phyloP scores from a whole-genome alignment of 305 asterid species.

The Nicotiana rustica region DNA sequence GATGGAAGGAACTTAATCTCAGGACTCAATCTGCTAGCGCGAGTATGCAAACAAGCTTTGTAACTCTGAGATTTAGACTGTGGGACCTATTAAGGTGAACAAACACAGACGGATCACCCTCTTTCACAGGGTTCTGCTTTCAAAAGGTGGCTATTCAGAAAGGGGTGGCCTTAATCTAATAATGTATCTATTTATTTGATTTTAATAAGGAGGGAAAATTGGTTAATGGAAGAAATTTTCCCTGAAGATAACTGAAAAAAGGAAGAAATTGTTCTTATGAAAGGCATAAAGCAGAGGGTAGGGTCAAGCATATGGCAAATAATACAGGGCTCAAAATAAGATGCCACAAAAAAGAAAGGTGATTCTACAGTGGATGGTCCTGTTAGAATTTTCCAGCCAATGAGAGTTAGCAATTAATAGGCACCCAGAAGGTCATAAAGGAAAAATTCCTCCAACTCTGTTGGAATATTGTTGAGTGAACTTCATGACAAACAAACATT shows the following conservation, averaged over 20 bases:
- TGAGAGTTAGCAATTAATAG: not conserved
- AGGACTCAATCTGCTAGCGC: not conserved
- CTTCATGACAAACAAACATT: not conserved
- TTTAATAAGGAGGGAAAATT: not conserved
- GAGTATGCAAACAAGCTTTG: not conserved
- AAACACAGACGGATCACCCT: not conserved
- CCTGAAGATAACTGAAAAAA: not conserved
- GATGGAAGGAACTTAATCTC: conserved; percentile 1
- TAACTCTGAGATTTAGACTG: not conserved
- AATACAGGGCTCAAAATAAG: not conserved
- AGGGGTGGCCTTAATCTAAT: not conserved
- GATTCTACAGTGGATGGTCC: conserved; percentile 5
- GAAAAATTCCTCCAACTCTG: conserved; percentile 25
- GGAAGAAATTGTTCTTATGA: not conserved
- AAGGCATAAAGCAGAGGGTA: conserved; percentile 18
- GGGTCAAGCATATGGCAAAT: not conserved
- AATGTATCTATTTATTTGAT: not conserved
- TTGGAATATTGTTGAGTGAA: conserved; percentile 23
- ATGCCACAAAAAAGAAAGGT: conserved; percentile 27
- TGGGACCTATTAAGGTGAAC: not conserved
- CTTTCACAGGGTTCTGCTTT: not conserved
- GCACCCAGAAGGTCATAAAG: conserved; percentile 11
- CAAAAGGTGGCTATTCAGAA: not conserved
- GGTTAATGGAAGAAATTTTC: not conserved
- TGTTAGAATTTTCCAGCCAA: conserved; percentile 18